These are phyloP conservation scores for Ganoderma meredithae DNA, from an alignment of 1,284 basidiomycete species.

Conservation along the genomic window DNA sequence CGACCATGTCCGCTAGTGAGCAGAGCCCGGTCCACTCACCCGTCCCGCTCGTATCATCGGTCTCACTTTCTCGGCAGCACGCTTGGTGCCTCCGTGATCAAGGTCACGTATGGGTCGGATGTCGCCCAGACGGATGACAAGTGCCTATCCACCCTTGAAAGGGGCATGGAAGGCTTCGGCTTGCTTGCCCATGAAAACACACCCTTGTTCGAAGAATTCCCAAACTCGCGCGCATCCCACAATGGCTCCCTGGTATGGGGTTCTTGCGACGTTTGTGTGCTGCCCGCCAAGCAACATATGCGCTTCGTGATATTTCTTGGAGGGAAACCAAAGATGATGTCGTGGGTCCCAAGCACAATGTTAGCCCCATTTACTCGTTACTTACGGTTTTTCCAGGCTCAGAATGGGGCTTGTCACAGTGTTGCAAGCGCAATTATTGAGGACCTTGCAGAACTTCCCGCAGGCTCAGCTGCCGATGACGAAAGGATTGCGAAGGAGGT, in stretches of 20 bases:
- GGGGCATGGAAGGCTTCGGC: constrained; percentile 4
- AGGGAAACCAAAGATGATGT: neutral
- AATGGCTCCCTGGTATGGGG: constrained; percentile 20
- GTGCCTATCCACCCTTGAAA: constrained; percentile 26
- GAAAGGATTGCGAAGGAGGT: constrained; percentile 16
- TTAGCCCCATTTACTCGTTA: neutral
- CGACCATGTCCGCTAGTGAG: constrained; percentile 19
- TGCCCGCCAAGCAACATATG: neutral
- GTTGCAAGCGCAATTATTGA: constrained; percentile 14
- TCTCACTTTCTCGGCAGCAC: neutral
- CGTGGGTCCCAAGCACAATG: neutral
- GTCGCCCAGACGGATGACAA: constrained; percentile 5
- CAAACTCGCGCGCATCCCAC: constrained; percentile 15
- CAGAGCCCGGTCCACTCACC: neutral
- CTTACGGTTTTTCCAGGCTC: neutral
- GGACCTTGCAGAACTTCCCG: neutral
- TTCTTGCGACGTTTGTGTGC: constrained; percentile 10
- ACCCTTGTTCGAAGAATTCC: constrained; percentile 18
- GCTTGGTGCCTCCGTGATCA: constrained; percentile 19
- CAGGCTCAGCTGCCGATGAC: neutral
- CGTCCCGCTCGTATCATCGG: neutral
- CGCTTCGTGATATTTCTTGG: constrained; percentile 10
- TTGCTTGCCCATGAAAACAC: constrained; percentile 7
- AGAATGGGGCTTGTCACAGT: neutral
- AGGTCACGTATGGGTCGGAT: constrained; percentile 13